Evolutionary conservation across 306 rosid genomes (phyloP).

Genomic region (Erythrophleum fordii): DNA sequence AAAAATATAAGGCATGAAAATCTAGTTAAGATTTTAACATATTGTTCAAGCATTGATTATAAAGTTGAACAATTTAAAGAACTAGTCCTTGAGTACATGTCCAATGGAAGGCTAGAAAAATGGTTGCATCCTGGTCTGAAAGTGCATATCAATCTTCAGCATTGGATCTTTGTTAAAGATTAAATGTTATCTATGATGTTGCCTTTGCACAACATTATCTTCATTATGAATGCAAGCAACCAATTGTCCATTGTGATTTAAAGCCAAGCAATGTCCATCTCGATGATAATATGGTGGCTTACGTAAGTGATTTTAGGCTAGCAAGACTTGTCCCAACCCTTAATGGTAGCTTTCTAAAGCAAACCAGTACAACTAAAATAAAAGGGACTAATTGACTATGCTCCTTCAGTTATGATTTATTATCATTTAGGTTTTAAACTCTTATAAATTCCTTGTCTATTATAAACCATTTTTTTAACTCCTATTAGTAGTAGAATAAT

Average conservation of each 20-base stretch:
- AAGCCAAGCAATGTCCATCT: not conserved
- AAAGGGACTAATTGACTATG: conserved; percentile 3
- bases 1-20: conserved; percentile 33
- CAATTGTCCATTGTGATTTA: not conserved
- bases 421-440: not conserved
- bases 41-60: not conserved
- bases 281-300: not conserved
- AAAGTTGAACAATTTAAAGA: conserved; percentile 1
- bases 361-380: not conserved
- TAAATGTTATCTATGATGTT: not conserved
- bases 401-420: conserved; percentile 6
- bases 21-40: conserved; percentile 26
- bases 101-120: not conserved
- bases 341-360: not conserved
- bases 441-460: not conserved
- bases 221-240: not conserved
- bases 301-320: not conserved
- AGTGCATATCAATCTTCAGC: not conserved
- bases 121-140: not conserved
- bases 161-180: not conserved
- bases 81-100: not conserved
- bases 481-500: too few relatives aligned
- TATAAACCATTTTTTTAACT: too few relatives aligned
- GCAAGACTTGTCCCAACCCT: not conserved
- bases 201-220: not conserved